Percentiles rank a stretch among this genome's conserved stretches.
phyloP scores from a whole-genome alignment of 176 grass and related monocot genomes.

The Triticum turgidum region DNA sequence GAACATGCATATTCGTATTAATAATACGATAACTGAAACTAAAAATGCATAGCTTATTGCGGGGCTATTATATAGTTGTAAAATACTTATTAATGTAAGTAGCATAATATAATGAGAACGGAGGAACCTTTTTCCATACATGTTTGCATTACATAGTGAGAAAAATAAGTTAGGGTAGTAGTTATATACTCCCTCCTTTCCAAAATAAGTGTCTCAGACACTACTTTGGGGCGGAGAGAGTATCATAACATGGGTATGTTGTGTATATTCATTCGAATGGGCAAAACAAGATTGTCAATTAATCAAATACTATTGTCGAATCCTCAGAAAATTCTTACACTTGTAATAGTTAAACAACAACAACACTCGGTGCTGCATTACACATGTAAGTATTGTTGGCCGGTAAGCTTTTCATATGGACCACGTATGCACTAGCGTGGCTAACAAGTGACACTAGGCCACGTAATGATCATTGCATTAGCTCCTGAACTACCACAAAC shows the following conservation, averaged over 20 bases:
- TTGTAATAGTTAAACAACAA: constrained; percentile 32
- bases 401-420: constrained; percentile 22
- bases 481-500: background rate
- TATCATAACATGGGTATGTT: background rate
- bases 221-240: too few species aligned
- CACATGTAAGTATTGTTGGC: constrained; percentile 29
- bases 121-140: background rate
- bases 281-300: background rate
- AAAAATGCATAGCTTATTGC: background rate
- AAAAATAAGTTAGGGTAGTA: background rate
- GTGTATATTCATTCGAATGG: background rate
- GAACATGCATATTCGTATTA: background rate
- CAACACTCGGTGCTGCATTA: background rate
- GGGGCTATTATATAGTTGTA: background rate
- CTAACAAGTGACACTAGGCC: background rate
- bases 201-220: too few species aligned
- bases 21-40: background rate
- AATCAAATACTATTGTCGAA: constrained; percentile 16
- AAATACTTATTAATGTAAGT: background rate
- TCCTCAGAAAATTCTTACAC: constrained; percentile 13
- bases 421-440: constrained; percentile 33
- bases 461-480: background rate
- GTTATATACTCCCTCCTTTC: background rate
- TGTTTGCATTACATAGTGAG: too few species aligned
- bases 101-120: background rate